Conservation (phyloP, 257 asterid genomes). For the Ballota nigra region DNA sequence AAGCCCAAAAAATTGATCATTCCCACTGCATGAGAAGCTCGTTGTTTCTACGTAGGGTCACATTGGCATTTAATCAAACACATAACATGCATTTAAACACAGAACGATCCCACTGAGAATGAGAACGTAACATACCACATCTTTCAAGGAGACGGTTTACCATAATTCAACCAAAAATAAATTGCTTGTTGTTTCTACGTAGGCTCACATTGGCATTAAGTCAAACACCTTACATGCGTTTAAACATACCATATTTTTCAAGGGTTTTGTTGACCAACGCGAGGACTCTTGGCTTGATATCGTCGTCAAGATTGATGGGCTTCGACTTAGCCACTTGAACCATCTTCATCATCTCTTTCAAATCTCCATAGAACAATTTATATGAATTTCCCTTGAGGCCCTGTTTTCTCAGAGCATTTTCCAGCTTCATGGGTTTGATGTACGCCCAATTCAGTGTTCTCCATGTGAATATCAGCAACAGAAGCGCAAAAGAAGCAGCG, state of each 20-base stretch:
- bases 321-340: constrained; percentile 23
- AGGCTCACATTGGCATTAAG: no score
- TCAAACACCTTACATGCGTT: no score
- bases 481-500: background rate
- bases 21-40: background rate
- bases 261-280: constrained; percentile 16
- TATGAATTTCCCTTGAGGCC: constrained; percentile 45
- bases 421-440: constrained; percentile 37
- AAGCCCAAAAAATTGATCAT: background rate
- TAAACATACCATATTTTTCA: constrained; percentile 19
- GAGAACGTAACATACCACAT: background rate
- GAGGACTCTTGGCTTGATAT: constrained; percentile 32
- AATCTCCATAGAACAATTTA: constrained; percentile 39
- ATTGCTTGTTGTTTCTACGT: no score
- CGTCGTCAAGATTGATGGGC: constrained; percentile 37
- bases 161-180: no score
- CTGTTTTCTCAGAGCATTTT: constrained; percentile 33
- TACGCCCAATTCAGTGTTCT: constrained; percentile 39
- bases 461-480: constrained; percentile 26
- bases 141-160: no score
- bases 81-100: no score
- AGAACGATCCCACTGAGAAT: background rate
- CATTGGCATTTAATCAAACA: background rate
- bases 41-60: no score
- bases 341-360: constrained; percentile 24